phyloP scores from a whole-genome alignment of 2,329 filamentous ascomycete genomes.

The Stachybotrys chlorohalonatus region DNA sequence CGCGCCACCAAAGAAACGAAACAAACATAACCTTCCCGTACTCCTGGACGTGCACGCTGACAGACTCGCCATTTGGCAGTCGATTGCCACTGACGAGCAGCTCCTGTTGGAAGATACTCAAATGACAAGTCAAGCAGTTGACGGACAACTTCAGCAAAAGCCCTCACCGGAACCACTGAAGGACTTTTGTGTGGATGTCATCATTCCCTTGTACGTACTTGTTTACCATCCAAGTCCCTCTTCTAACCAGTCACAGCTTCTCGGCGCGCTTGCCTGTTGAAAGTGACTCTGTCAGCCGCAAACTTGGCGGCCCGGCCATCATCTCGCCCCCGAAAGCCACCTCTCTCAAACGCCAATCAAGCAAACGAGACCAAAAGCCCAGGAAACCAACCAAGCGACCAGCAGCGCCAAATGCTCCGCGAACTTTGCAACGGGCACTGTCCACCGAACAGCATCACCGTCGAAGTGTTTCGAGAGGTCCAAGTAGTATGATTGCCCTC shows the following conservation, averaged over 20 bases:
- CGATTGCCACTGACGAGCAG: constrained; percentile 54
- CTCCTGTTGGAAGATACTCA: constrained; percentile 41
- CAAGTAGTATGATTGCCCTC: constrained; percentile 50
- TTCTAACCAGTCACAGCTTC: constrained; percentile 46
- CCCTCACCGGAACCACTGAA: constrained; percentile 53
- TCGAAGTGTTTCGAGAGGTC: constrained; percentile 46
- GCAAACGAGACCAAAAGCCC: constrained; percentile 37
- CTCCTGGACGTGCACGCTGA: constrained; percentile 68
- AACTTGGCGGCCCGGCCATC: constrained; percentile 63
- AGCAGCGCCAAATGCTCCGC: constrained; percentile 28
- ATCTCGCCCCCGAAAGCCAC: constrained; percentile 45
- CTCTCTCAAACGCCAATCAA: constrained; percentile 30
- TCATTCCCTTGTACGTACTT: constrained; percentile 63
- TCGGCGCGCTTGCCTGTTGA: constrained; percentile 64
- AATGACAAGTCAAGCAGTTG: constrained; percentile 16
- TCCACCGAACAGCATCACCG: constrained; percentile 48
- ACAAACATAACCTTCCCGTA: constrained; percentile 53
- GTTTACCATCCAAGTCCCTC: neutral
- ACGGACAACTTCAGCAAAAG: constrained; percentile 28
- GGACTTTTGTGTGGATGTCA: constrained; percentile 73
- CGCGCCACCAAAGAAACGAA: constrained; percentile 41
- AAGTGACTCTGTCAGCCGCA: constrained; percentile 62
- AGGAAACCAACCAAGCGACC: constrained; percentile 43
- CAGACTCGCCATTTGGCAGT: constrained; percentile 77
- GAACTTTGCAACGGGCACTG: constrained; percentile 52